Evolutionary conservation across 441 rosid genomes (phyloP).

Genomic region (Arabidopsis lyrata): DNA sequence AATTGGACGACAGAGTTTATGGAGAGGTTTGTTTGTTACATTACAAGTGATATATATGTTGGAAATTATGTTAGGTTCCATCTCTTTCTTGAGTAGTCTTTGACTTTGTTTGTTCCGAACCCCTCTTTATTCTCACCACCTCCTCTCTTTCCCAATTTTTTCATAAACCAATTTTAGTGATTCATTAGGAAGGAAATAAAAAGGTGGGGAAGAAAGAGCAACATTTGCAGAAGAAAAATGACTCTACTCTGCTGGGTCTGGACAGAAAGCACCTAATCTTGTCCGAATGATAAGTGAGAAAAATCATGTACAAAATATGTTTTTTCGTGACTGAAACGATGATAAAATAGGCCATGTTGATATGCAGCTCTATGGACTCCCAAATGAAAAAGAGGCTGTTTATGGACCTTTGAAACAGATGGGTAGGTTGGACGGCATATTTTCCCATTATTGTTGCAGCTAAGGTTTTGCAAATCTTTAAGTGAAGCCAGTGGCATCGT

Average conservation of each 20-base stretch:
- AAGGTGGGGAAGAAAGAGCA: conserved; percentile 57
- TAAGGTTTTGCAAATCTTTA: too few relatives aligned
- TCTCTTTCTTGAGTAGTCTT: conserved; percentile 13
- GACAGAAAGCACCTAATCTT: conserved; percentile 71
- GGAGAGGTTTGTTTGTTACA: conserved; percentile 39
- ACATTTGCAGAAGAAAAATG: conserved; percentile 81
- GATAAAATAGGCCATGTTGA: not conserved
- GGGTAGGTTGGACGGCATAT: too few relatives aligned
- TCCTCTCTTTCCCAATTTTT: too few relatives aligned
- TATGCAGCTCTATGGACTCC: too few relatives aligned
- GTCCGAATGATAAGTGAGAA: conserved; percentile 59
- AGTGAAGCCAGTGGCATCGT: too few relatives aligned
- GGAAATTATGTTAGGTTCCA: not conserved
- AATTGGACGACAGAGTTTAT: conserved; percentile 31
- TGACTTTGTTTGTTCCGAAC: not conserved
- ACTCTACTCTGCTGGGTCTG: conserved; percentile 66
- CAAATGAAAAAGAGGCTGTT: too few relatives aligned
- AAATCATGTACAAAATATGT: not conserved
- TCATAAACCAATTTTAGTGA: too few relatives aligned
- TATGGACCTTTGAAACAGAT: too few relatives aligned
- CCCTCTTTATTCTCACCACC: too few relatives aligned
- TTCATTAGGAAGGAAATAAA: conserved; percentile 22
- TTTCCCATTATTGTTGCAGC: too few relatives aligned
- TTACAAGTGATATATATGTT: conserved; percentile 11
- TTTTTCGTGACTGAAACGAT: not conserved